Evolutionary conservation across 2,329 filamentous ascomycete genomes (phyloP).

Genomic region (Dendrostoma leiphaemia): DNA sequence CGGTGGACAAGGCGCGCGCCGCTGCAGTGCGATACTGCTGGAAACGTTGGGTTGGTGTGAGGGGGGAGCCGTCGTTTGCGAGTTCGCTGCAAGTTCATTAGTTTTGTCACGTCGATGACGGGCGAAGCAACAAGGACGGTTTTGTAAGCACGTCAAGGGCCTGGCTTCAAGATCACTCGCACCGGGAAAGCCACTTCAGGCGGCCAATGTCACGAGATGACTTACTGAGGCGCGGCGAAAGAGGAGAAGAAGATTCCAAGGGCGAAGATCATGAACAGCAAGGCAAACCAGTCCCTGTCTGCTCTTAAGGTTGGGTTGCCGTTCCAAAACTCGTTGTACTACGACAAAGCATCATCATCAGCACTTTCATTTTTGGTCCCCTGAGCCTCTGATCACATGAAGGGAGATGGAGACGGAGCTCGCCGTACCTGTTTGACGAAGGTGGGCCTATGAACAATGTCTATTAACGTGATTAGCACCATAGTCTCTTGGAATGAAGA

Average conservation of each 20-base stretch:
- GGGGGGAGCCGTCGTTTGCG: slow-evolving; percentile 38
- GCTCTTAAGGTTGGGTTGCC: slow-evolving; percentile 32
- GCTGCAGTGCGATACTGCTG: slow-evolving; percentile 47
- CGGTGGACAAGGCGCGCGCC: slow-evolving; percentile 47
- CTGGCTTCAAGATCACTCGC: too few species aligned
- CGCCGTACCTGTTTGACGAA: slow-evolving; percentile 44
- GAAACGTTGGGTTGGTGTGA: slow-evolving; percentile 43
- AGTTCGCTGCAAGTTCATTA: slow-evolving; percentile 39
- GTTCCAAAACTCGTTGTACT: slow-evolving; percentile 51
- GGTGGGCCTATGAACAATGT: slow-evolving; percentile 51
- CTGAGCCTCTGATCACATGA: background rate
- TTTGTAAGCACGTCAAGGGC: too few species aligned
- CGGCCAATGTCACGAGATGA: too few species aligned
- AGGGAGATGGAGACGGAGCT: background rate
- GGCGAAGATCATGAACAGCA: slow-evolving; percentile 47
- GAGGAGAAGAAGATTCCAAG: slow-evolving; percentile 44
- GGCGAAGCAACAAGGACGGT: too few species aligned
- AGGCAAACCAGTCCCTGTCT: slow-evolving; percentile 47
- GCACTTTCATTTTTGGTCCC: too few species aligned
- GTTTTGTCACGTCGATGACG: background rate
- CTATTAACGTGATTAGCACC: slow-evolving; percentile 30
- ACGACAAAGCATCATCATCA: slow-evolving; percentile 2
- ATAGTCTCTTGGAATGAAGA: background rate
- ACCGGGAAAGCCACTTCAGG: too few species aligned
- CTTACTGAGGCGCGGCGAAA: slow-evolving; percentile 36